Percentiles rank a stretch among this genome's conserved stretches.
phyloP scores from a whole-genome alignment of 2,329 filamentous ascomycete species.

The Sclerotiophoma versabilis region DNA sequence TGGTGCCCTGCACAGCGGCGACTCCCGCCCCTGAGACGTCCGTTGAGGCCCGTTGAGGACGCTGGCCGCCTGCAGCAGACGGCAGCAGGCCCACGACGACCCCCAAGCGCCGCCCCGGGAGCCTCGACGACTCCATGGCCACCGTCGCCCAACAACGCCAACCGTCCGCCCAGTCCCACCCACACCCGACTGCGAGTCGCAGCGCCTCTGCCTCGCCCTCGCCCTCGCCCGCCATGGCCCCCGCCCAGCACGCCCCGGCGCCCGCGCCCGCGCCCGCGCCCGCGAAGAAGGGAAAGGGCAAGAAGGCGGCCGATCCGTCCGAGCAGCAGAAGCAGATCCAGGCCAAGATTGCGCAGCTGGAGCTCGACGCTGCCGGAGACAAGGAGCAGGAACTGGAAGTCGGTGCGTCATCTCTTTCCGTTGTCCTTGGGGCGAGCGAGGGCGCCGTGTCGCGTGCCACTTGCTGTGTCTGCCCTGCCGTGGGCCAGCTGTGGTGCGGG shows the following conservation, averaged over 20 bases:
- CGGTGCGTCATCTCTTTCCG: constrained; percentile 60
- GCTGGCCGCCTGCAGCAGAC: constrained; percentile 15
- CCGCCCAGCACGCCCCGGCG: constrained; percentile 57
- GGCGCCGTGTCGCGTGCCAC: constrained; percentile 8
- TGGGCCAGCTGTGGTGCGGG: constrained; percentile 7
- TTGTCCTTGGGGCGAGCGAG: constrained; percentile 4
- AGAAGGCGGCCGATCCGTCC: constrained; percentile 82
- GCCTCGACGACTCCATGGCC: constrained; percentile 43
- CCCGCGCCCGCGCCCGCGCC: constrained; percentile 61
- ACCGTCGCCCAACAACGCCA: constrained; percentile 47
- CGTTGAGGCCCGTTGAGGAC: constrained; percentile 2
- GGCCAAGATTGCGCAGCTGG: constrained; percentile 92
- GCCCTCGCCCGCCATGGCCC: constrained; percentile 54
- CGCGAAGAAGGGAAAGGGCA: constrained; percentile 81
- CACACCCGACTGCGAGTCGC: constrained; percentile 52
- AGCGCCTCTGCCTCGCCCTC: constrained; percentile 50
- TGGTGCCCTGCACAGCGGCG: constrained; percentile 15
- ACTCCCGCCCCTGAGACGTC: not conserved
- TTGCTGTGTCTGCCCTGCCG: not conserved
- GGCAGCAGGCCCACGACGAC: constrained; percentile 24
- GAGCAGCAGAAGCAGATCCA: constrained; percentile 92
- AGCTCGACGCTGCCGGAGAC: constrained; percentile 90
- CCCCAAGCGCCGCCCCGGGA: constrained; percentile 25
- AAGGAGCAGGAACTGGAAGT: constrained; percentile 97
- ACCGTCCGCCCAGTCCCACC: constrained; percentile 39